Conservation (phyloP, 106 monocot genomes). For the Hemerocallis citrina region DNA sequence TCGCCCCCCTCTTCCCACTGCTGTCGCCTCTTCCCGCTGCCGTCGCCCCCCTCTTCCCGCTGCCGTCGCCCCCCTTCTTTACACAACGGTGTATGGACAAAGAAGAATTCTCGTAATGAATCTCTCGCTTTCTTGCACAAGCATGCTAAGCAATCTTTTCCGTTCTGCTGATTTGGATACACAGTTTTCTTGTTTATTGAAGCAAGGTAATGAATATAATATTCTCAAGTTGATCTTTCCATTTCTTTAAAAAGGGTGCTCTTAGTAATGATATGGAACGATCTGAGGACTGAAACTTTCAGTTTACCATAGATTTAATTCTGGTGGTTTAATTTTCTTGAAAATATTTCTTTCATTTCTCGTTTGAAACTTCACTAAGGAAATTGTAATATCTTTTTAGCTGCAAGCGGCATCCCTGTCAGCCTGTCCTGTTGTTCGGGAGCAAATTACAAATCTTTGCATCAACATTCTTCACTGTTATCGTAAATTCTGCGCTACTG, state of each 20-base stretch:
- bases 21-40: too few species aligned
- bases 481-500: conserved; percentile 91
- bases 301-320: too few species aligned
- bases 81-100: conserved; percentile 93
- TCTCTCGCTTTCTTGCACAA: conserved; percentile 93
- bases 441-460: conserved; percentile 72
- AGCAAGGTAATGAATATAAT: conserved; percentile 65
- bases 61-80: too few species aligned
- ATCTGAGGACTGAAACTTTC: too few species aligned
- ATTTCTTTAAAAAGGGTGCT: too few species aligned
- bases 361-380: too few species aligned
- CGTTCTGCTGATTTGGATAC: conserved; percentile 88
- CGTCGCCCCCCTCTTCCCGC: too few species aligned
- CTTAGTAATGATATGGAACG: not conserved
- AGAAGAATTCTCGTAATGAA: conserved; percentile 90
- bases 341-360: too few species aligned
- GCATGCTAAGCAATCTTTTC: conserved; percentile 74
- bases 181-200: conserved; percentile 78
- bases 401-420: conserved; percentile 62
- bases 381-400: conserved; percentile 31
- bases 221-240: too few species aligned
- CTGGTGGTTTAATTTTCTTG: not conserved
- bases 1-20: too few species aligned
- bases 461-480: conserved; percentile 82
- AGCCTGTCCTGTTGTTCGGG: conserved; percentile 68